Evolutionary conservation across 768 basidiomycete species (phyloP).

Genomic region (Rhizopogon vinicolor): DNA sequence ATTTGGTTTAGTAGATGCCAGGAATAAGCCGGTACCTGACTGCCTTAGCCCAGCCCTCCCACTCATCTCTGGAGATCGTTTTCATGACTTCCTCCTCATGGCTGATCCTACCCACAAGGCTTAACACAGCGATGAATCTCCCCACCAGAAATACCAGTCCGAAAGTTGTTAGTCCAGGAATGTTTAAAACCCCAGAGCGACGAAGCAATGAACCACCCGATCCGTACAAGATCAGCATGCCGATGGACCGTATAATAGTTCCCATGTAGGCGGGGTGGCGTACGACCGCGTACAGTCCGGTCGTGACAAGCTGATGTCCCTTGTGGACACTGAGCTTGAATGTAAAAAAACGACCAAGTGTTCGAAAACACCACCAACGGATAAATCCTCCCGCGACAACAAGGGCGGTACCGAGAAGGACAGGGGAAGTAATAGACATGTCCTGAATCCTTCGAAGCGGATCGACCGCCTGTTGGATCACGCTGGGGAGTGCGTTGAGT

Average conservation of each 20-base stretch:
- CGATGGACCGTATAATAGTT: constrained; percentile 6
- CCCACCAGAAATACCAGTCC: not conserved
- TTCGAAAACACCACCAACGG: constrained; percentile 23
- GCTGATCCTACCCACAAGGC: not conserved
- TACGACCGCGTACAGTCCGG: constrained; percentile 38
- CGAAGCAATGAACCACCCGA: constrained; percentile 1
- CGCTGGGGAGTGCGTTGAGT: not conserved
- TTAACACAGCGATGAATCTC: not conserved
- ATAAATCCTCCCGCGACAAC: constrained; percentile 14
- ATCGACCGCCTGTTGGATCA: not conserved
- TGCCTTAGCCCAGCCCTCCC: constrained; percentile 24
- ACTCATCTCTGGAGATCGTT: constrained; percentile 26
- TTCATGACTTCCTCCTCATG: constrained; percentile 26
- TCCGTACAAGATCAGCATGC: constrained; percentile 1
- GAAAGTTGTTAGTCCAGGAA: not conserved
- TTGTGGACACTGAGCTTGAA: constrained; percentile 38
- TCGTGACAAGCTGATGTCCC: constrained; percentile 36
- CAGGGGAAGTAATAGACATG: not conserved
- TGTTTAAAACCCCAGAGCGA: not conserved
- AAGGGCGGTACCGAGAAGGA: constrained; percentile 1
- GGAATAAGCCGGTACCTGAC: constrained; percentile 30
- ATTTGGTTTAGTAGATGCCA: constrained; percentile 16
- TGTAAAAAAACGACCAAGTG: constrained; percentile 37
- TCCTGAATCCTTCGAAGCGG: not conserved
- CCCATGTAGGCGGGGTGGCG: constrained; percentile 42